phyloP scores from a whole-genome alignment of 116 monocot species.

The Phalaenopsis hybrid region DNA sequence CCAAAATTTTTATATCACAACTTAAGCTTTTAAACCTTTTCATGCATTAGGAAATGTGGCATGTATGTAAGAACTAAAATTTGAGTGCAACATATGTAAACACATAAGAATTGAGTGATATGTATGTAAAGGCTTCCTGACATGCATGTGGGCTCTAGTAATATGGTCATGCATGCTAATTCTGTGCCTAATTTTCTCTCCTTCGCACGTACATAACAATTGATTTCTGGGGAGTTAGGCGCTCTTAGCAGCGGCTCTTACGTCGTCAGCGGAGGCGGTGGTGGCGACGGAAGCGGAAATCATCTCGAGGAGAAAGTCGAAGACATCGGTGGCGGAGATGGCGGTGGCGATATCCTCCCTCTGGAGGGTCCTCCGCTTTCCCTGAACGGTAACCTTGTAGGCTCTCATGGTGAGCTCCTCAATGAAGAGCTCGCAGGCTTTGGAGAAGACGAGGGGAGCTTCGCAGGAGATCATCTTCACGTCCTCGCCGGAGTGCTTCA shows the following conservation, averaged over 20 bases:
- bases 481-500: constrained; percentile 42
- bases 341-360: constrained; percentile 46
- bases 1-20: no score
- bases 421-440: constrained; percentile 57
- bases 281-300: constrained; percentile 12
- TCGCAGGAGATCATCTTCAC: constrained; percentile 52
- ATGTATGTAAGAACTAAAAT: no score
- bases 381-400: constrained; percentile 26
- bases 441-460: constrained; percentile 46
- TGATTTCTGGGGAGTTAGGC: background rate
- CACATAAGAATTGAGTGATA: no score
- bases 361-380: constrained; percentile 34
- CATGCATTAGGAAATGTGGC: no score
- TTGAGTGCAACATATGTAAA: no score
- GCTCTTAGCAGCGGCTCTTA: background rate
- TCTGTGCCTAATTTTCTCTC: no score
- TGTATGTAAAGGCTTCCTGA: no score
- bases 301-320: constrained; percentile 44
- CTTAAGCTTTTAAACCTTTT: no score
- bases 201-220: no score
- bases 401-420: constrained; percentile 34
- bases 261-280: background rate
- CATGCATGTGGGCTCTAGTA: no score
- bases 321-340: constrained; percentile 29
- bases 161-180: no score